These are phyloP conservation scores for Flaveria floridana DNA, from an alignment of 140 eudicot species.

Conservation along the genomic window DNA sequence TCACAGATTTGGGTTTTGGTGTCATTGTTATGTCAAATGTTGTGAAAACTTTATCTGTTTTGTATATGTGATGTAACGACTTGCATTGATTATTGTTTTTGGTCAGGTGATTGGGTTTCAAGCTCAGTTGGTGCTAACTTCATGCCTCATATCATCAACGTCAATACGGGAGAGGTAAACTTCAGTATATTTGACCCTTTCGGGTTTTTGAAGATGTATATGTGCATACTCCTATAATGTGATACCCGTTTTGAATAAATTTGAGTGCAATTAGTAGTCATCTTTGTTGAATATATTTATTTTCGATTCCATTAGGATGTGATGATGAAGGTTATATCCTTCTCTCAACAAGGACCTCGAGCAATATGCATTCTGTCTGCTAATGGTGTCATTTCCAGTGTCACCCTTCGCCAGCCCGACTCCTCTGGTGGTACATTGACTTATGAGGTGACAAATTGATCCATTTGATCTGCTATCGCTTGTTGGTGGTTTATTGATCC, in stretches of 20 bases:
- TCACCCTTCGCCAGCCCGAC: slow-evolving; percentile 93
- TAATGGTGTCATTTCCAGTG: slow-evolving; percentile 92
- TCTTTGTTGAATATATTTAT: neutral
- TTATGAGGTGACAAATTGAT: slow-evolving; percentile 64
- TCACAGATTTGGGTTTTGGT: slow-evolving; percentile 7
- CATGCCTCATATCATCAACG: slow-evolving; percentile 45
- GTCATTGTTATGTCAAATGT: slow-evolving; percentile 2
- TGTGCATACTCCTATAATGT: no score
- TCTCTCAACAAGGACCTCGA: slow-evolving; percentile 94
- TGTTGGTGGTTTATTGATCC: neutral
- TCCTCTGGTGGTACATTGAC: slow-evolving; percentile 97
- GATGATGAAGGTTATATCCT: slow-evolving; percentile 46
- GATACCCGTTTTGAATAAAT: neutral
- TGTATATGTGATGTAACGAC: neutral
- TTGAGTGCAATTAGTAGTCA: neutral
- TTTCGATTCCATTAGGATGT: slow-evolving; percentile 40
- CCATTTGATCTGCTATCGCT: neutral
- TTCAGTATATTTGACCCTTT: neutral
- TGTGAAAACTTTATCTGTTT: neutral
- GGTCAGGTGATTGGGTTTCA: slow-evolving; percentile 40
- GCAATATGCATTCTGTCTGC: slow-evolving; percentile 96
- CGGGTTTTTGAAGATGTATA: neutral
- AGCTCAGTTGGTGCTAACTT: slow-evolving; percentile 43
- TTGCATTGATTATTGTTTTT: neutral
- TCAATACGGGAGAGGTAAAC: slow-evolving; percentile 55